Evolutionary conservation across 164 flowering plant genomes (phyloP).

Genomic region (Macadamia integrifolia): DNA sequence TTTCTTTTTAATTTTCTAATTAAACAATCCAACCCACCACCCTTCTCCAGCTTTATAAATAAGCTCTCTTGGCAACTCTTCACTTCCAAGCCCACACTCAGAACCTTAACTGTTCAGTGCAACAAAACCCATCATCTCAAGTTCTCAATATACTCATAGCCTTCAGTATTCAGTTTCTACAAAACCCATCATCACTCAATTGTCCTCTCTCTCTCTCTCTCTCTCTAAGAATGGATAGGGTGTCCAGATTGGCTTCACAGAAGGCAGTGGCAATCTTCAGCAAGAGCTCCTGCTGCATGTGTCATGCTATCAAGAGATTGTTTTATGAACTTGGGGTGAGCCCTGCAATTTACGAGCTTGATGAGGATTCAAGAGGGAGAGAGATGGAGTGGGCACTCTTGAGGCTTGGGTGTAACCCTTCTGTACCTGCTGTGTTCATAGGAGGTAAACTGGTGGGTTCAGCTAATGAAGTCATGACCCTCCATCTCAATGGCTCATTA

Average conservation of each 20-base stretch:
- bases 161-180: too few relatives aligned
- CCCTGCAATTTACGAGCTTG: constrained; percentile 47
- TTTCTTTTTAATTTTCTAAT: too few relatives aligned
- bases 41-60: too few relatives aligned
- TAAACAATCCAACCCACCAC: too few relatives aligned
- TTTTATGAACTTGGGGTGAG: constrained; percentile 55
- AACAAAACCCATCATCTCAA: too few relatives aligned
- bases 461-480: constrained; percentile 73
- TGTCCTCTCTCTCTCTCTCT: too few relatives aligned
- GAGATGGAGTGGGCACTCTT: constrained; percentile 70
- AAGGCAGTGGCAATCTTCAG: constrained; percentile 76
- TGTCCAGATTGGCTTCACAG: constrained; percentile 35
- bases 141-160: too few relatives aligned
- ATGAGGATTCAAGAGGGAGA: constrained; percentile 54
- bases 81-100: too few relatives aligned
- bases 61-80: too few relatives aligned
- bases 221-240: constrained; percentile 16
- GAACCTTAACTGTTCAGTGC: too few relatives aligned
- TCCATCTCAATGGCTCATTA: constrained; percentile 55
- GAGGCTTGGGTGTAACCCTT: constrained; percentile 54
- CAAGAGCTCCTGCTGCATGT: constrained; percentile 76
- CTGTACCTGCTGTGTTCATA: constrained; percentile 68
- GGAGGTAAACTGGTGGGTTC: constrained; percentile 60
- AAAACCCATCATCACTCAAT: too few relatives aligned
- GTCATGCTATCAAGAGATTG: constrained; percentile 61